Conservation (phyloP, 257 asterid genomes). For the Gentiana dahurica region DNA sequence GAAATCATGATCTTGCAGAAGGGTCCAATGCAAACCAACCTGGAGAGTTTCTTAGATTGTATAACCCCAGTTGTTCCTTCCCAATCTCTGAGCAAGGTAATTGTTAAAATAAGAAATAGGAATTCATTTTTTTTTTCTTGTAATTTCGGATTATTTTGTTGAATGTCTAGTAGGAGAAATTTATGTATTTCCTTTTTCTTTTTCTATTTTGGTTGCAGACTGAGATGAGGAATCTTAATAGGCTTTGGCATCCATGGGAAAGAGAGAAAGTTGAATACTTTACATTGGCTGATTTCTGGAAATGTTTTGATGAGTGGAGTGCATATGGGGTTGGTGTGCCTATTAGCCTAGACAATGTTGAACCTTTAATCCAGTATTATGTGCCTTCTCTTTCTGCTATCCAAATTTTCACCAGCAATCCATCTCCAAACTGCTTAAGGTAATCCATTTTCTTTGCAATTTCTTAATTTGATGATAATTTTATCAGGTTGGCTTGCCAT, state of each 20-base stretch:
- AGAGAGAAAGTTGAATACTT: conserved; percentile 8
- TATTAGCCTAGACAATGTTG: conserved; percentile 5
- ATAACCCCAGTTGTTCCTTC: conserved; percentile 18
- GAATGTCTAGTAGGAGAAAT: neutral
- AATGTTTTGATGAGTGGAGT: conserved; percentile 26
- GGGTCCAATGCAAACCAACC: conserved; percentile 7
- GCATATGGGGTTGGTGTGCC: conserved; percentile 22
- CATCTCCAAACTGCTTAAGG: neutral
- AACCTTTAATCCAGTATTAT: conserved; percentile 14
- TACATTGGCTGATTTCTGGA: conserved; percentile 18
- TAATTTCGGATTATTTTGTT: neutral
- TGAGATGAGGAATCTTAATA: conserved; percentile 5
- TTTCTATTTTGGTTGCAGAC: conserved; percentile 3
- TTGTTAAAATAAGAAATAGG: neutral
- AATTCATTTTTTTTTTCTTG: neutral
- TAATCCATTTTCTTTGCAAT: neutral
- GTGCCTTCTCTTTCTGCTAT: conserved; percentile 21
- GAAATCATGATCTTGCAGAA: too few relatives aligned
- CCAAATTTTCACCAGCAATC: conserved; percentile 15
- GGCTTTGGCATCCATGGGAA: conserved; percentile 6
- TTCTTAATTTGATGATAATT: too few relatives aligned
- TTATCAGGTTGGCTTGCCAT: too few relatives aligned
- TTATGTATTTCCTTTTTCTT: neutral
- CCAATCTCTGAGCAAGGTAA: conserved; percentile 13
- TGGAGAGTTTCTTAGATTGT: conserved; percentile 13